Percentiles rank a stretch among this genome's conserved stretches.
Conservation (phyloP, 768 basidiomycete genomes). For the Serendipita sp. region DNA sequence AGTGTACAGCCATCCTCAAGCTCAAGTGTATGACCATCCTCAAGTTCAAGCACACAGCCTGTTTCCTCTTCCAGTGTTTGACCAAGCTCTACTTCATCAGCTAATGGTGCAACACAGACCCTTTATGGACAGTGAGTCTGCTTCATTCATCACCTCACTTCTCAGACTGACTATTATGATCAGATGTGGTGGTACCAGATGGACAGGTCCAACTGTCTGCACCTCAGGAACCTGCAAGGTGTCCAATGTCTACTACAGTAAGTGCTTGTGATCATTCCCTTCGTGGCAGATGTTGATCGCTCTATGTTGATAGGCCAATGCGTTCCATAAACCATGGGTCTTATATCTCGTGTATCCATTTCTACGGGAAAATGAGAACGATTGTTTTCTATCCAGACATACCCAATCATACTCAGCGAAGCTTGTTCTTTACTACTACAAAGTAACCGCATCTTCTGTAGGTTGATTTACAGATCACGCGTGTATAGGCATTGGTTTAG, state of each 20-base stretch:
- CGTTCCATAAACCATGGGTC: background rate
- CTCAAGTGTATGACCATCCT: background rate
- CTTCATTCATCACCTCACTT: too few species aligned
- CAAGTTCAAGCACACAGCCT: background rate
- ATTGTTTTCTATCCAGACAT: too few species aligned
- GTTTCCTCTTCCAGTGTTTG: background rate
- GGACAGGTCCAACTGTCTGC: slow-evolving; percentile 9
- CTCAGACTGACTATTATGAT: background rate
- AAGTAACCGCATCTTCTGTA: too few species aligned
- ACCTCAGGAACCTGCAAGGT: slow-evolving; percentile 9
- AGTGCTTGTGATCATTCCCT: background rate
- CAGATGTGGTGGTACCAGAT: background rate
- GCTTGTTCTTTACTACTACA: too few species aligned
- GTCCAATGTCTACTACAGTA: slow-evolving; percentile 7
- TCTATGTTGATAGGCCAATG: background rate
- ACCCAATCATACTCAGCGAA: too few species aligned
- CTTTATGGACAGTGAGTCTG: background rate
- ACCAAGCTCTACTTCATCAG: background rate
- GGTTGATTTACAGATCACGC: too few species aligned
- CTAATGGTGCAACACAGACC: background rate
- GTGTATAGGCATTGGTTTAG: too few species aligned
- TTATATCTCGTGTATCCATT: too few species aligned
- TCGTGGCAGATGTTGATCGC: background rate
- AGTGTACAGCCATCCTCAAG: background rate
- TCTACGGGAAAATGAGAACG: too few species aligned